Evolutionary conservation across 2,329 filamentous ascomycete genomes (phyloP), one percentile per base, ranked within the genome.

Genomic region (Saccharata proteae): DNA sequence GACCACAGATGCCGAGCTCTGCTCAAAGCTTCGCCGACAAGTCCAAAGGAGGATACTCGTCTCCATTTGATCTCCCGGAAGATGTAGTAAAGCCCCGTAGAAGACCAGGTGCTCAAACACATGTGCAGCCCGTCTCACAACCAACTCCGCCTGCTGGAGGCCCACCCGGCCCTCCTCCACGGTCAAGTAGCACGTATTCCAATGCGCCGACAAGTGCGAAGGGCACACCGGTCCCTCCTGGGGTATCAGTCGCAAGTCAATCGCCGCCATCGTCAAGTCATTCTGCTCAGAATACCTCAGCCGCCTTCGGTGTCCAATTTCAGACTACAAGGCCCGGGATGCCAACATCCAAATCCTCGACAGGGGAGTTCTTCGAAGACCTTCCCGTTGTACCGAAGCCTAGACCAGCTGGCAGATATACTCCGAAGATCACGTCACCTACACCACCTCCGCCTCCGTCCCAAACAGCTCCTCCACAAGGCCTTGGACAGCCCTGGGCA

Each of bases 41-140:
- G 54, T 64, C 83, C 3, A 96, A 93, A 57, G 82, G 82, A 34
- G 86, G 88, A 6, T 98, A 98, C 52, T 71, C 79, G 29, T 96
- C 88, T 13, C 90, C 90, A 0, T 98, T 94, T 46, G 92, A 98
- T 58, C 65, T 98, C 13, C 90, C 90, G 4, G 82, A 90, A 57
- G 88, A 94, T 33, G 70, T 98, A 17, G 71, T 80, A 16, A 80
- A 79, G 43, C 74, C 66, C 16, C 79, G 46, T 66, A 75, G 52
- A 77, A 80, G 61, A 35, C 43, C 49, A 22, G 44, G 48, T 16
- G 44, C 44, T 32, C 44, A 27, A 13, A 26, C 23, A 13, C 17
- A 27, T 3, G 33, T 35, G 7, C 24, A 52, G 30, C 29, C 29
- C 3, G n/a, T n/a, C n/a, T n/a, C n/a, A n/a, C n/a, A n/a, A n/a